These are phyloP conservation scores for Heritiera fomes DNA, from an alignment of 345 rosid genomes.

Conservation along the genomic window DNA sequence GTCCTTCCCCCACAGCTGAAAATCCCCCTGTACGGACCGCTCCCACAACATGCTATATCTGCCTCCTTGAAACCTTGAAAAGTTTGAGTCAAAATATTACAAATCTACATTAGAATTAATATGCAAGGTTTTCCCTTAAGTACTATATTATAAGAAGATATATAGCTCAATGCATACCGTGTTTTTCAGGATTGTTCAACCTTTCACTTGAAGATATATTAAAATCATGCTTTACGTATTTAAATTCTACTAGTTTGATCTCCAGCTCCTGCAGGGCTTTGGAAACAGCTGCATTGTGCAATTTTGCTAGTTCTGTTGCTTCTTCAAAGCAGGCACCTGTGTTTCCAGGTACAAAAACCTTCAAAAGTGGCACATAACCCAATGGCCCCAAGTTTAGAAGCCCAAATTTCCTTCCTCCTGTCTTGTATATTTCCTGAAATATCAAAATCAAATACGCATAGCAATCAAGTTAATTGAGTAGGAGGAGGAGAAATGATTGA, in stretches of 20 bases:
- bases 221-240: slow-evolving; percentile 55
- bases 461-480: not conserved
- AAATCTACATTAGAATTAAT: not conserved
- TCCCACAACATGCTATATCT: slow-evolving; percentile 71
- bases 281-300: slow-evolving; percentile 61
- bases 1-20: slow-evolving; percentile 67
- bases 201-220: slow-evolving; percentile 36
- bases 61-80: slow-evolving; percentile 64
- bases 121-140: not conserved
- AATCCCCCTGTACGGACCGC: slow-evolving; percentile 60
- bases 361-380: slow-evolving; percentile 33
- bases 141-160: not conserved
- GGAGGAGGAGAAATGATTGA: not conserved
- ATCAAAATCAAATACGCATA: not conserved
- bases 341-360: not conserved
- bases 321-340: slow-evolving; percentile 50
- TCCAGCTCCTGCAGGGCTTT: slow-evolving; percentile 39
- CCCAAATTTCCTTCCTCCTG: slow-evolving; percentile 54
- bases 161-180: slow-evolving; percentile 26
- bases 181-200: slow-evolving; percentile 52
- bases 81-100: not conserved
- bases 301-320: slow-evolving; percentile 42
- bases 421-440: slow-evolving; percentile 39
- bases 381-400: slow-evolving; percentile 26
- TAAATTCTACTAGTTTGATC: slow-evolving; percentile 49